Evolutionary conservation across 2,329 filamentous ascomycete genomes (phyloP).

Genomic region (Ophiostoma sp.): DNA sequence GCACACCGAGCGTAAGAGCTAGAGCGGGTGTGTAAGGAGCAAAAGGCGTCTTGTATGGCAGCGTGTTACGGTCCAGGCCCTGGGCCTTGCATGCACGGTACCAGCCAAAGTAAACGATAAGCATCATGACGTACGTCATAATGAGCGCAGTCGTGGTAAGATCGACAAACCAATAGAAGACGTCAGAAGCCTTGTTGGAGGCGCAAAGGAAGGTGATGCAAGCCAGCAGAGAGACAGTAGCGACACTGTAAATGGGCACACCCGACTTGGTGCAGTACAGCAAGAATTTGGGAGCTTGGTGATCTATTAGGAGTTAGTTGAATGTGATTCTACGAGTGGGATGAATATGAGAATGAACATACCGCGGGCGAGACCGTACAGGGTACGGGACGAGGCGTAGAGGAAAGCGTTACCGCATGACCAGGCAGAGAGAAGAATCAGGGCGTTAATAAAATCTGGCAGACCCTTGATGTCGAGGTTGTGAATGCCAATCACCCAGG

Average conservation of each 20-base stretch:
- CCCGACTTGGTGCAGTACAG: conserved; percentile 34
- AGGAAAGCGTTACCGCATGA: conserved; percentile 58
- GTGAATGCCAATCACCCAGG: conserved; percentile 67
- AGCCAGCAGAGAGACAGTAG: conserved; percentile 35
- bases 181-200: conserved; percentile 33
- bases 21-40: conserved; percentile 39
- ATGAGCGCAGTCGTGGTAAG: conserved; percentile 41
- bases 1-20: conserved; percentile 25
- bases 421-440: conserved; percentile 53
- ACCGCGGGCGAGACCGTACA: conserved; percentile 37
- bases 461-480: conserved; percentile 62
- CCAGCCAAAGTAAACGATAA: conserved; percentile 39
- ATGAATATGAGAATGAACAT: background rate
- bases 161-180: conserved; percentile 41
- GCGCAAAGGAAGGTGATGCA: conserved; percentile 36
- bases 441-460: conserved; percentile 60
- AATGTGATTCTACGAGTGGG: background rate
- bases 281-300: conserved; percentile 38
- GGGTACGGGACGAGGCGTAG: conserved; percentile 39
- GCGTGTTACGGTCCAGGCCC: conserved; percentile 31
- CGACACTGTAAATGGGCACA: conserved; percentile 38
- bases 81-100: conserved; percentile 36
- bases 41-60: conserved; percentile 38
- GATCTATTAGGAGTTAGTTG: conserved; percentile 24
- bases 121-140: conserved; percentile 40